Percentiles rank a stretch among this genome's conserved stretches.
These are phyloP conservation scores for Puccinia horiana DNA, from an alignment of 1,284 basidiomycete genomes.

Conservation along the genomic window DNA sequence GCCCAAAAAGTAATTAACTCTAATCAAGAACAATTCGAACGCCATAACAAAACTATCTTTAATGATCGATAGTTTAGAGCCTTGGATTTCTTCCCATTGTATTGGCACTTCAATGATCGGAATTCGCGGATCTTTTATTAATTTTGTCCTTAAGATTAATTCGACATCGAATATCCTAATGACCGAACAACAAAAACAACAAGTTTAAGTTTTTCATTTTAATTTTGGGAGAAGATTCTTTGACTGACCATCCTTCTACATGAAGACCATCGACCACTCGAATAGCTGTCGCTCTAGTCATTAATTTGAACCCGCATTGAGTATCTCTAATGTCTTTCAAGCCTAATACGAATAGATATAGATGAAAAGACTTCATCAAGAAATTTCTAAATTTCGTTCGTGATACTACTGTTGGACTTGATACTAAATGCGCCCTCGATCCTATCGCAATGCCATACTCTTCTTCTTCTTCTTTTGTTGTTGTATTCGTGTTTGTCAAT, in stretches of 20 bases:
- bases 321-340: slow-evolving; percentile 87
- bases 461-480: background rate
- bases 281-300: slow-evolving; percentile 28
- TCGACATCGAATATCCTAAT: slow-evolving; percentile 47
- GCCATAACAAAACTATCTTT: slow-evolving; percentile 84
- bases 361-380: slow-evolving; percentile 87
- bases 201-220: no score
- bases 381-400: slow-evolving; percentile 82
- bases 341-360: slow-evolving; percentile 76
- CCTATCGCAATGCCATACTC: slow-evolving; percentile 65
- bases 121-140: slow-evolving; percentile 64
- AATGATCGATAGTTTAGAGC: slow-evolving; percentile 84
- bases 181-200: background rate
- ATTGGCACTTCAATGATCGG: slow-evolving; percentile 82
- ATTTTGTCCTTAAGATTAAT: slow-evolving; percentile 49
- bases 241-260: slow-evolving; percentile 48
- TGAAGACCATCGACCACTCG: slow-evolving; percentile 34
- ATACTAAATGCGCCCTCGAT: slow-evolving; percentile 85
- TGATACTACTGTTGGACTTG: slow-evolving; percentile 89
- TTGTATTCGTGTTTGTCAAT: background rate
- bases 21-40: slow-evolving; percentile 76
- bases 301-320: slow-evolving; percentile 87
- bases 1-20: slow-evolving; percentile 78
- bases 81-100: slow-evolving; percentile 85
- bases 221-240: no score